These are phyloP conservation scores for Trametes sp. DNA, from an alignment of 1,284 basidiomycete genomes.

Conservation along the genomic window DNA sequence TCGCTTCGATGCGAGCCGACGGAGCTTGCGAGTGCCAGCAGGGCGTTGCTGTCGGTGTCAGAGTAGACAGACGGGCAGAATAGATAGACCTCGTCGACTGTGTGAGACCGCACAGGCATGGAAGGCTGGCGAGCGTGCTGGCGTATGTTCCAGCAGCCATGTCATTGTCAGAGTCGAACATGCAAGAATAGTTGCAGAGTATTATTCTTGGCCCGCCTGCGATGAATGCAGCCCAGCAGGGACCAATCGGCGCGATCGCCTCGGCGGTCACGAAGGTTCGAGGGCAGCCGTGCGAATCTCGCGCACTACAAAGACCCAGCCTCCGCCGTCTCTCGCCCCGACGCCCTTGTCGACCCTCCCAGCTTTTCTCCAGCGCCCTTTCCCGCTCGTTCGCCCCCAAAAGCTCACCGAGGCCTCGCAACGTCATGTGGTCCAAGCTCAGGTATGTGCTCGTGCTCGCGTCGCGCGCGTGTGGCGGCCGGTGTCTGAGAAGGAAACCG, in stretches of 20 bases:
- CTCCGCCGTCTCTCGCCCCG: conserved; percentile 4
- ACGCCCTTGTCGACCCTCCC: conserved; percentile 22
- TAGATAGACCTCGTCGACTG: background rate
- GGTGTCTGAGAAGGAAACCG: background rate
- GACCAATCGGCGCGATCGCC: conserved; percentile 14
- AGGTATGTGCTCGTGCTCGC: conserved; percentile 33
- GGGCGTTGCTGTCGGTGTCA: conserved; percentile 4
- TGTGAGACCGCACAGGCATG: conserved; percentile 6
- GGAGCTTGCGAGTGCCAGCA: background rate
- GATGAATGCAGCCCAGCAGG: background rate
- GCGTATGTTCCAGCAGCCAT: background rate
- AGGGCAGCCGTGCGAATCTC: conserved; percentile 26
- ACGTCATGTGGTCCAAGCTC: conserved; percentile 48
- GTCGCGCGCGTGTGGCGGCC: background rate
- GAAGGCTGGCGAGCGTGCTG: background rate
- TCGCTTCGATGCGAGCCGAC: conserved; percentile 1
- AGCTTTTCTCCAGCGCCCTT: conserved; percentile 14
- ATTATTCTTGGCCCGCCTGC: conserved; percentile 19
- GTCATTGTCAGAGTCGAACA: background rate
- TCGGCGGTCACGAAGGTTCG: conserved; percentile 20
- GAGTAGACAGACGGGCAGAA: conserved; percentile 10
- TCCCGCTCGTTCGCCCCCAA: conserved; percentile 19
- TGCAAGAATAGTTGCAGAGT: conserved; percentile 15
- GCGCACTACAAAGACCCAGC: conserved; percentile 15
- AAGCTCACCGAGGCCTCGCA: conserved; percentile 29